Evolutionary conservation across 140 eudicot genomes (phyloP), one percentile per base, ranked within the genome.

Genomic region (Ambrosia hybrid): DNA sequence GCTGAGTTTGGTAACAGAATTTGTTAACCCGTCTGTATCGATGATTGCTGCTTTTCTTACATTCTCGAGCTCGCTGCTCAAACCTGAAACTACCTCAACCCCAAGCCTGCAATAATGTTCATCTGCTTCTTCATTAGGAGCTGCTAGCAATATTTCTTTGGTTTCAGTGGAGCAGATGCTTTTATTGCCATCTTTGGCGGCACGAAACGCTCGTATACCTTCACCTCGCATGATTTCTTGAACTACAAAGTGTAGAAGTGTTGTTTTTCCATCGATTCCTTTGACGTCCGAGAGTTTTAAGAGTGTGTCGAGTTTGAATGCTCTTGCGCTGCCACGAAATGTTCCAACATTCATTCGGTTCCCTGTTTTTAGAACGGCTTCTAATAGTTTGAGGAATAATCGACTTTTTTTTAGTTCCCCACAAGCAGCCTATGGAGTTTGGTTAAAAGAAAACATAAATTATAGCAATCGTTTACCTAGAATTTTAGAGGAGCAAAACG

Each of bases 211-310:
- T 57, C 90, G 72, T 79, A 84, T 52, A 9, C 99, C 99, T 83
- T 94, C 99, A 5, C 97, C 83, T 1, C 97, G 95, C 80, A 90
- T 90, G 66, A 94, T 88, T 52, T 94, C 99, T 60, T 84, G 97
- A 15, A 94, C 97, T 6, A 94, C 99, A 12, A 94, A 94, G 80
- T 94, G 99, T n/a, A 94, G 48, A 37, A 94, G 87, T 3, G 41
- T 37, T 37, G 41, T 37, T 37, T 37, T 37, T 37, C 5, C 41
- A 37, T 37, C 5, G 5, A 4, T 4, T 3, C 5, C 41, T 37
- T 37, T 37, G 3, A 37, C 41, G 5, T 37, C 41, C 5, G 41
- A 37, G 5, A 37, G 41, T 37, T 37, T 37, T 37, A 37, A 37
- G 41, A 37, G 41, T 37, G 41, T 37, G 41, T 37, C 41, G 4